Conservation (phyloP, 345 rosid genomes). For the Sonneratia caseolaris region DNA sequence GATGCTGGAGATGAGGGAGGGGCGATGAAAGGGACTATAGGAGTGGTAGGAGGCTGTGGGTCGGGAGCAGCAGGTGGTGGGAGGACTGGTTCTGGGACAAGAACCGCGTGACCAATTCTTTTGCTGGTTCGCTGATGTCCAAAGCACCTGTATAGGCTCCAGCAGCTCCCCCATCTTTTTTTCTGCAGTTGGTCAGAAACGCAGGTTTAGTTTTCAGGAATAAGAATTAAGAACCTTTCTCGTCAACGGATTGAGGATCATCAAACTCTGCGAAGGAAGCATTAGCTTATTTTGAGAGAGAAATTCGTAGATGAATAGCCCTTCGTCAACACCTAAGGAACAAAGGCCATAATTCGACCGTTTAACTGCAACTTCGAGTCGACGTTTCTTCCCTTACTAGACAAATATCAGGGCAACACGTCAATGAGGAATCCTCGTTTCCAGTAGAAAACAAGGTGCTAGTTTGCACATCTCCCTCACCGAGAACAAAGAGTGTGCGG, state of each 20-base stretch:
- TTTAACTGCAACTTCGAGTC: no score
- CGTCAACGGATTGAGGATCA: background rate
- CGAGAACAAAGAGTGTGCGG: background rate
- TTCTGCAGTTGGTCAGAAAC: slow-evolving; percentile 34
- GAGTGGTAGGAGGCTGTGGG: slow-evolving; percentile 32
- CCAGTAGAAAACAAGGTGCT: no score
- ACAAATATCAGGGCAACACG: background rate
- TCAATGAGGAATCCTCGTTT: background rate
- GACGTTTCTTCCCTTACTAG: background rate
- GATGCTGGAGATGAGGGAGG: slow-evolving; percentile 98
- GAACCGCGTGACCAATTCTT: slow-evolving; percentile 74
- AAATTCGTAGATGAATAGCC: no score
- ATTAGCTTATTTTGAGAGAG: no score
- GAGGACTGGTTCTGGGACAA: slow-evolving; percentile 52
- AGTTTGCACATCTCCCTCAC: background rate
- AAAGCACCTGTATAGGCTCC: slow-evolving; percentile 70
- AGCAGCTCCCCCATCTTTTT: slow-evolving; percentile 83
- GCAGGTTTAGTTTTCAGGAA: slow-evolving; percentile 1
- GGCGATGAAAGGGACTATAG: slow-evolving; percentile 62
- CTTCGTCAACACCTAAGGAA: no score
- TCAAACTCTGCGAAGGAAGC: no score
- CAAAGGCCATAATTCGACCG: no score
- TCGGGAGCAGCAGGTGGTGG: slow-evolving; percentile 26
- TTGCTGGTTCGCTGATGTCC: slow-evolving; percentile 64
- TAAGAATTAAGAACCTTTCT: background rate